Base-by-base conservation (phyloP, 441 rosid genomes). In the Mallotus repandus region DNA sequence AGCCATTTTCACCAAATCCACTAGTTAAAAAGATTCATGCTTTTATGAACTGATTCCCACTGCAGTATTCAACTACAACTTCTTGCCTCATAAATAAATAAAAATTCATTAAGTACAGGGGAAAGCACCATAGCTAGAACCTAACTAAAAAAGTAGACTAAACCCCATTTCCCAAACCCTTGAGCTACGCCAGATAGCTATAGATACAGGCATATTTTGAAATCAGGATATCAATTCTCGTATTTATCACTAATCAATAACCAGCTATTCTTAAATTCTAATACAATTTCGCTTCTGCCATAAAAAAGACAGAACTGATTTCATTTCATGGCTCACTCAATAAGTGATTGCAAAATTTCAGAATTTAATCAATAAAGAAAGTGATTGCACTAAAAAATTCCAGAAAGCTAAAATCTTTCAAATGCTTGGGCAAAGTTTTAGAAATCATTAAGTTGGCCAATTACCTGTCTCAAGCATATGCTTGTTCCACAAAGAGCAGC, bases 401-500 rank as follows among this genome's bases (percentile, higher is more conserved):
- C 53, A 71, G 50, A 70, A 50, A 59, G 45, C 7, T 21, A 45
- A 9, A 7, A 45, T 45, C 50, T 60, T 57, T 57, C 62, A 59
- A 3, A 67, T 57, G 7, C 52, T 35, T 2, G 52, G 57, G 66
- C 19, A 29, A 45, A 48, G 5, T 32, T 61, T 49, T 11, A 58
- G 35, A 46, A 68, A 18, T 32, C 1, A 43, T 38, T 5, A 52
- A 63, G 69, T 54, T 52, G 22, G 55, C 62, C 57, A 69, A 49
- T 52, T 81, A 92, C 99, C 93, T 90, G 96, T 46, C 98, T 86
- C 61, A 93, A 97, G 82, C 99, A 95, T 63, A 91, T 83, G 85
- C 70, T 90, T 54, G 93, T 90, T 52, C 96, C 92, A 60, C 89
- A 88, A 54, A 89, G 83, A 25, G 84, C 96, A 52, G 93, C 95